Conservation (phyloP, 2,329 filamentous ascomycete genomes). For the Aspergillus fijiensis region DNA sequence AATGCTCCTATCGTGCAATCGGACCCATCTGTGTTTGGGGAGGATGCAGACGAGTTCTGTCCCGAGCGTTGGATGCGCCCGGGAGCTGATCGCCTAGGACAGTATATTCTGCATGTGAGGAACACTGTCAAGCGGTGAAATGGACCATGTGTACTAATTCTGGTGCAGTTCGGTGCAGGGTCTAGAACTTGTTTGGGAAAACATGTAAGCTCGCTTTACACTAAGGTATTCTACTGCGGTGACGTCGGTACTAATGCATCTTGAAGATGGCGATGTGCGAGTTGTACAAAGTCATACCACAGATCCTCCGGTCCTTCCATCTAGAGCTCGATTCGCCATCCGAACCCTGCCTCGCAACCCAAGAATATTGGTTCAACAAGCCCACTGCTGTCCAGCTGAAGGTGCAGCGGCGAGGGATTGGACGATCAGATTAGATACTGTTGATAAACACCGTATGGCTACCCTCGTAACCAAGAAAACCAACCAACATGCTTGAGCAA, state of each 20-base stretch:
- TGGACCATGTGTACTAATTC: not conserved
- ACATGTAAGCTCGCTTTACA: constrained; percentile 3
- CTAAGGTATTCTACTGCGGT: not conserved
- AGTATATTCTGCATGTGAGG: constrained; percentile 9
- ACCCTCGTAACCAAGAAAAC: too few species aligned
- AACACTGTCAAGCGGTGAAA: too few species aligned
- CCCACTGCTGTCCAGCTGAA: constrained; percentile 7
- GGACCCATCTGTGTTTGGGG: constrained; percentile 5
- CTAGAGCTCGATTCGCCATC: constrained; percentile 10
- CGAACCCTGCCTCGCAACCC: constrained; percentile 6
- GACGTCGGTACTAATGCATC: not conserved
- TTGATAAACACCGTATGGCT: too few species aligned
- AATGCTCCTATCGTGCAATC: constrained; percentile 10
- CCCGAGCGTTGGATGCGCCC: constrained; percentile 5
- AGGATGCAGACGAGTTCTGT: not conserved
- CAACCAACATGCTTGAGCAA: not conserved
- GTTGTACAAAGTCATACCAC: constrained; percentile 18
- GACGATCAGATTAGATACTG: too few species aligned
- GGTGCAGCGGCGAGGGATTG: not conserved
- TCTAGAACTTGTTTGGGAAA: constrained; percentile 14
- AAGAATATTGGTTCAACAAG: constrained; percentile 18
- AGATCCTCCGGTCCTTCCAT: constrained; percentile 9
- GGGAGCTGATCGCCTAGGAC: not conserved
- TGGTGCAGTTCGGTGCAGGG: constrained; percentile 10
- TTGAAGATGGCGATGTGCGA: constrained; percentile 17